A percentile compares a stretch with the other conserved stretches of the same genome.
phyloP scores from a whole-genome alignment of 768 basidiomycete genomes.

The Leccinum incarnatum region DNA sequence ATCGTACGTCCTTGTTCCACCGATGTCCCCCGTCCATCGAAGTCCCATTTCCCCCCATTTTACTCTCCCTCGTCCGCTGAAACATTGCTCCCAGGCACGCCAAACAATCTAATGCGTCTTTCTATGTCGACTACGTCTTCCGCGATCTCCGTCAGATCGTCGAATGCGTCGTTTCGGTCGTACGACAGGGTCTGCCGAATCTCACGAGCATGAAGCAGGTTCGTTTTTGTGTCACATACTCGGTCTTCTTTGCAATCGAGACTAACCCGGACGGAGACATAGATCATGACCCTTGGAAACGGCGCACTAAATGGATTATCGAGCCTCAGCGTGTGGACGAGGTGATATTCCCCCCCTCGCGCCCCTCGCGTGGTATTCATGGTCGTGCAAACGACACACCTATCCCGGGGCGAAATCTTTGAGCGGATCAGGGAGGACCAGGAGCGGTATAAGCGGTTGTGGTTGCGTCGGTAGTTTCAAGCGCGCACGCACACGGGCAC shows the following conservation, averaged over 20 bases:
- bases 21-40: background rate
- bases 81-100: constrained; percentile 22
- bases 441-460: constrained; percentile 86
- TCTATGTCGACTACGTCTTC: constrained; percentile 75
- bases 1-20: background rate
- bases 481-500: constrained; percentile 46
- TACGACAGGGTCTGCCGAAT: constrained; percentile 85
- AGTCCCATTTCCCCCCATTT: background rate
- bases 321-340: constrained; percentile 78
- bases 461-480: constrained; percentile 91
- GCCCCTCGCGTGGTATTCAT: background rate
- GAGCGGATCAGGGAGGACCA: constrained; percentile 90
- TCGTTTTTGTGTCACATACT: constrained; percentile 11
- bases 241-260: background rate
- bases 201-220: constrained; percentile 87
- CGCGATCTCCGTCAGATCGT: constrained; percentile 80
- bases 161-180: constrained; percentile 82
- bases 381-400: constrained; percentile 17
- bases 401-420: constrained; percentile 69
- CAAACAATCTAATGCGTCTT: constrained; percentile 40
- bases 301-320: constrained; percentile 82
- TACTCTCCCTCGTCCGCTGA: background rate
- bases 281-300: constrained; percentile 66
- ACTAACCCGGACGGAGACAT: background rate
- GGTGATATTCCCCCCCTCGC: constrained; percentile 37